Conservation (phyloP, 2,329 filamentous ascomycete species). For the Paracoccidioides lutzii region DNA sequence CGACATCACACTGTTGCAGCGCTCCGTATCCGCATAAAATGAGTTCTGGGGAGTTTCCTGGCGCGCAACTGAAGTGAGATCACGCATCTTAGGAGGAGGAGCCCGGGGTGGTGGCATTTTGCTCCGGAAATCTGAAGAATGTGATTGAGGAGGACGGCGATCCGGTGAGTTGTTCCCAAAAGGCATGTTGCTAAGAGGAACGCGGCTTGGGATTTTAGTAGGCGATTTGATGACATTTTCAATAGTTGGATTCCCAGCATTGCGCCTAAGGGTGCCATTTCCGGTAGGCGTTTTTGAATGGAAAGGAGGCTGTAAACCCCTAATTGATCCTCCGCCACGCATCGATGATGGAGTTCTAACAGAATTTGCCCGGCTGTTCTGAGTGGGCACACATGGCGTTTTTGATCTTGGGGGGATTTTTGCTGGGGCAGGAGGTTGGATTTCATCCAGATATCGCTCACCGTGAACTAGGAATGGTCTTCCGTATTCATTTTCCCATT, state of each 20-base stretch:
- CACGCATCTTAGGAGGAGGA: constrained; percentile 86
- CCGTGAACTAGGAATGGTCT: constrained; percentile 88
- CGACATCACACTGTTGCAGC: constrained; percentile 38
- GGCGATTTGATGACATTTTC: constrained; percentile 27
- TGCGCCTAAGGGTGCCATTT: constrained; percentile 27
- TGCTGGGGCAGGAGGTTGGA: constrained; percentile 54
- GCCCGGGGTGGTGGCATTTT: constrained; percentile 46
- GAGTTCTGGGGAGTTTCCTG: constrained; percentile 20
- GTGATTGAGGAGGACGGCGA: constrained; percentile 39
- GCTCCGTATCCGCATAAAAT: constrained; percentile 28
- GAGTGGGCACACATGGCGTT: constrained; percentile 29
- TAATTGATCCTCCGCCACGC: constrained; percentile 27
- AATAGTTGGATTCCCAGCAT: constrained; percentile 9
- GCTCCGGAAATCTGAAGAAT: constrained; percentile 32
- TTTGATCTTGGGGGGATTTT: constrained; percentile 49
- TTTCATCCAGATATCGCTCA: constrained; percentile 73
- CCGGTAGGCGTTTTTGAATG: constrained; percentile 36
- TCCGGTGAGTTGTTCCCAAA: constrained; percentile 65
- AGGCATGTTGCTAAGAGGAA: constrained; percentile 35
- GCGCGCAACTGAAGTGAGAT: constrained; percentile 49
- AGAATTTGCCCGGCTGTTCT: constrained; percentile 17
- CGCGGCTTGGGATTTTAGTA: constrained; percentile 37
- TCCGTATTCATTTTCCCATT: constrained; percentile 89
- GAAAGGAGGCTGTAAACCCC: constrained; percentile 30
- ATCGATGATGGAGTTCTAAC: constrained; percentile 18